Evolutionary conservation across 1,284 basidiomycete species (phyloP), one percentile per base, ranked within the genome.

Genomic region (Austropuccinia psidii): DNA sequence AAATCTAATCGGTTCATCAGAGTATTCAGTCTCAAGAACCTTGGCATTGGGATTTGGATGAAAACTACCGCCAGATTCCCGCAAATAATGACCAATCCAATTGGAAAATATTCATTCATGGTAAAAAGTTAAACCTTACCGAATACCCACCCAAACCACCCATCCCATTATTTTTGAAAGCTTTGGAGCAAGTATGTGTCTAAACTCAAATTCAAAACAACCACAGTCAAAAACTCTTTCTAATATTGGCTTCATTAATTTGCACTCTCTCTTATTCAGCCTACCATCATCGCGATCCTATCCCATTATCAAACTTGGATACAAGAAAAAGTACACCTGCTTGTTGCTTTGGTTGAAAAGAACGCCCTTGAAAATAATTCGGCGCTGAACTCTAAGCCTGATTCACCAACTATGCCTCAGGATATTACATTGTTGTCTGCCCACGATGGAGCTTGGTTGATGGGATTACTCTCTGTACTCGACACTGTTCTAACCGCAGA

Each of bases 51-150:
- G 37, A 57, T 58, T 31, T 69, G n/a, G 54, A 24, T 17, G 9
- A 33, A 2, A 17, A 33, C 6, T 69, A 57, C 27, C 67, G 41
- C 43, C 13, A 29, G 0, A 37, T 54, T 11, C 67, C 67, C 15
- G 54, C 67, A 15, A 41, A 37, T 41, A 58, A 58, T 49, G 67
- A 69, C 31, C 27, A 58, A 33, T 69, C 67, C 3, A 69, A 69
- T 29, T 69, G 67, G 67, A 57, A 54, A n/a, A 58, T 69, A 27
- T 69, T 69, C 27, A 69, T 69, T 21, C 27, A 21, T 6, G 67
- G 67, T 6, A 69, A 58, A 39, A 58, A 49, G 39, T 31, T 21
- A 11, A 41, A 39, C 27, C 50, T 49, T 3, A 15, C 35, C 13
- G 49, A 58, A 2, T 45, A 27, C 31, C 41, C 41, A n/a, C 39